Percentiles rank a stretch among this genome's conserved stretches.
phyloP scores from a whole-genome alignment of 108 stramenopile species.

The Cyclotella cryptica region DNA sequence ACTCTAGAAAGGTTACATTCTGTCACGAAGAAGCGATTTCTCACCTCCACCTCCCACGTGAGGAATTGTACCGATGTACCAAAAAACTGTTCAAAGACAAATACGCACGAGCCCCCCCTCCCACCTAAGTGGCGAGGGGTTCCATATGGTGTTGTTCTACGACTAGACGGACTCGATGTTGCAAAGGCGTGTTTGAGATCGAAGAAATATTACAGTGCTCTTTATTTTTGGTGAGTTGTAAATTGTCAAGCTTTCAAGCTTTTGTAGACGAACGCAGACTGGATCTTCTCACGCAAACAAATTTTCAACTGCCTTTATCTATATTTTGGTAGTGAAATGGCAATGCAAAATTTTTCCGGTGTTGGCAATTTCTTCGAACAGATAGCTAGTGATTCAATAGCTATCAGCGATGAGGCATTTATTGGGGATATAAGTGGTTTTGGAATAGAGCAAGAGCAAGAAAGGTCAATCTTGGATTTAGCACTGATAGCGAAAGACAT shows the following conservation, averaged over 20 bases:
- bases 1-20: constrained; percentile 61
- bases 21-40: constrained; percentile 60
- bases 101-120: constrained; percentile 15
- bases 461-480: constrained; percentile 28
- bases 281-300: no score
- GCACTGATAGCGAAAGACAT: constrained; percentile 57
- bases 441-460: constrained; percentile 28
- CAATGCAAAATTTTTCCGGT: constrained; percentile 57
- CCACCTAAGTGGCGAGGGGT: constrained; percentile 69
- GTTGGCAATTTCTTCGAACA: constrained; percentile 52
- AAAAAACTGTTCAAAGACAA: constrained; percentile 16
- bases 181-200: constrained; percentile 66
- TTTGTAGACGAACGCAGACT: no score
- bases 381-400: constrained; percentile 19
- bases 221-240: constrained; percentile 52
- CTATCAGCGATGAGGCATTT: constrained; percentile 23
- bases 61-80: constrained; percentile 18
- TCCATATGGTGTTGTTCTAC: constrained; percentile 71
- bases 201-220: constrained; percentile 66
- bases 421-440: constrained; percentile 48
- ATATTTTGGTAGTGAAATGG: constrained; percentile 48
- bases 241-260: no score
- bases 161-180: constrained; percentile 66
- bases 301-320: neutral
- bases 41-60: constrained; percentile 28